Evolutionary conservation across 768 basidiomycete genomes (phyloP), one percentile per base, ranked within the genome.

Genomic region (Scleroderma bovista): DNA sequence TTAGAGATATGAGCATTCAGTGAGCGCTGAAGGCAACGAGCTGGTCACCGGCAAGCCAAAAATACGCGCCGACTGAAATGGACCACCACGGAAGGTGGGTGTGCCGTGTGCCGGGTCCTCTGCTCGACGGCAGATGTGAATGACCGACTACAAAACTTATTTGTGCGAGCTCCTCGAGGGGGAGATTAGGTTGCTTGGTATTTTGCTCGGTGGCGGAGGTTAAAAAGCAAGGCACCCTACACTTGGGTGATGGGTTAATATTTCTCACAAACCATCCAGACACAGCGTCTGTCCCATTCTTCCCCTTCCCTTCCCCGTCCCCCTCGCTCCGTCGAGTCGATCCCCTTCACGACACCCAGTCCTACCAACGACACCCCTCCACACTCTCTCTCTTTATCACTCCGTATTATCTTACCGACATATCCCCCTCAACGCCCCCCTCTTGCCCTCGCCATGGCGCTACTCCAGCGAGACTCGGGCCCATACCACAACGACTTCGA

Each of bases 251-350:
- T 24, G 31, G 32, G 51, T 43, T 47, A 23, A 37, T 50, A 46
- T 50, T 65, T 65, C 66, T 61, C 64, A 68, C 64, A 59, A 56
- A 56, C 50, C 51, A 57, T 51, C 54, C 51, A 41, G 48, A 50
- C 54, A 53, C 52, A 66, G 61, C 66, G 63, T 56, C 47, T 48
- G 47, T 37, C 17, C 17, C 36, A 23, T 48, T 29, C 46, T 41
- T 55, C 32, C 47, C 48, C 43, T 44, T 23, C 37, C 8, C 43
- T 44, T 23, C 40, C 19, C 22, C 38, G 23, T n/a, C 44, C 20
- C 33, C 16, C 17, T 22, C 16, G 17, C 47, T 17, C 12, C 29
- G 39, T 17, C 29, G 20, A 19, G 13, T 23, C 2, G 48, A 47
- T 16, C 22, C 40, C 12, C 8, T 51, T 42, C 45, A 49, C 54